Evolutionary conservation across 2,329 filamentous ascomycete species (phyloP), one percentile per base, ranked within the genome.

Genomic region (Mycogone perniciosa): DNA sequence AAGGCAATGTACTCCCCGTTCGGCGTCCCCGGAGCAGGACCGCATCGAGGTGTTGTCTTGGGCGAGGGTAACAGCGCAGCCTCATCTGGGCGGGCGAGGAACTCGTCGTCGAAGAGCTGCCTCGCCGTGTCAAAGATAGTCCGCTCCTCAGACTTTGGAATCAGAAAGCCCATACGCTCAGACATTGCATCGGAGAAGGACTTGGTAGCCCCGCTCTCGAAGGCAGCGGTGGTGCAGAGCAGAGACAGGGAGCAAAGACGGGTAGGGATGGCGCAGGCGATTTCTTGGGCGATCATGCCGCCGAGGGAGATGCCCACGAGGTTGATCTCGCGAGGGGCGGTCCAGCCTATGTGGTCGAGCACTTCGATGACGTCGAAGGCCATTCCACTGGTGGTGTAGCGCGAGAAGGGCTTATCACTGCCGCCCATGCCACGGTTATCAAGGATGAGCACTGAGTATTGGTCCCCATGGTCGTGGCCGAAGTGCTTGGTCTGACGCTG

Each of bases 251-350:
- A 80, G 27, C 71, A 69, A 48, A 88, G 64, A 43, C 78, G 72
- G 9, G 68, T 55, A 0, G 82, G 81, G 31, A 73, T 68, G n/a
- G 74, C 66, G 57, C 68, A 72, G 26, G 77, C 81, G 4, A 96
- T 63, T 70, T 96, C 90, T 68, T 95, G 90, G 2, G 88, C 82
- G 60, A 96, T 92, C 90, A 96, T 95, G 62, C 90, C 89, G 56
- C 89, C 89, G 79, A 95, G 87, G 53, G 85, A 89, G 57, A 92
- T 82, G 50, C 89, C 90, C 33, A 87, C 74, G 47, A 95, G 66
- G 70, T 96, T 83, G 64, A 72, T 76, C 70, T 60, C 74, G 59
- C 63, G 76, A 56, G 48, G 67, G 44, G 52, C 64, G 7, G 64
- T 82, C 87, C 88, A 95, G 55, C 81, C 82, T 7, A 93, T 65